Evolutionary conservation across 2,329 filamentous ascomycete genomes (phyloP), one percentile per base, ranked within the genome.

Genomic region (Colletotrichum shisoi): DNA sequence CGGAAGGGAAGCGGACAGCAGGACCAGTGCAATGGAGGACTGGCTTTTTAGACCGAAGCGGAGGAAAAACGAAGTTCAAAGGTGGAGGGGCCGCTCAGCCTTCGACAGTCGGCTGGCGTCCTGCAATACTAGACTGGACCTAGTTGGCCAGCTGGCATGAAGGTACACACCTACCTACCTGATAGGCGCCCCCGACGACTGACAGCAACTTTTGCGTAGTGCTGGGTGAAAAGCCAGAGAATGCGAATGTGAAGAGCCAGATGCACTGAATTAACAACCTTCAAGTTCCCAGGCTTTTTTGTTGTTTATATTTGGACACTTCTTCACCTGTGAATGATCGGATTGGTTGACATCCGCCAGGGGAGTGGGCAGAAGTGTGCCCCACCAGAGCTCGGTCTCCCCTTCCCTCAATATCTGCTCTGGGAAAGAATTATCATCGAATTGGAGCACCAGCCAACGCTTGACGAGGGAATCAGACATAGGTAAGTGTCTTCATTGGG

Each of bases 61-160:
- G 21, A 51, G 15, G 21, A 45, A 39, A 37, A 40, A 34, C 11
- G 24, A 44, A 7, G 37, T 31, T 37, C 17, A 21, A 34, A 9
- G 34, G 44, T 59, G 57, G 60, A 54, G 48, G 31, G 49, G 56
- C 57, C 48, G 54, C 53, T 67, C 63, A 63, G 51, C 57, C 49
- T 19, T 66, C 61, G 63, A 59, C 49, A 11, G 48, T 58, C 24
- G 64, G 45, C n/a, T 39, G 15, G 56, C 24, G 19, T 45, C 42
- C 13, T 48, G 21, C 13, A 19, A 27, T 64, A 65, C 65, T 31
- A 46, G 27, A 37, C 56, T 9, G 53, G 37, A 56, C 49, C 61
- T 42, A 59, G 56, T 49, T 64, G 61, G 61, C 59, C 61, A 68
- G 61, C 61, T 60, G 65, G 56, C 6, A 42, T 24, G 56, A 34